Base-by-base conservation (phyloP, 192 early-diverging fungal species). In the Backusella macrospora region DNA sequence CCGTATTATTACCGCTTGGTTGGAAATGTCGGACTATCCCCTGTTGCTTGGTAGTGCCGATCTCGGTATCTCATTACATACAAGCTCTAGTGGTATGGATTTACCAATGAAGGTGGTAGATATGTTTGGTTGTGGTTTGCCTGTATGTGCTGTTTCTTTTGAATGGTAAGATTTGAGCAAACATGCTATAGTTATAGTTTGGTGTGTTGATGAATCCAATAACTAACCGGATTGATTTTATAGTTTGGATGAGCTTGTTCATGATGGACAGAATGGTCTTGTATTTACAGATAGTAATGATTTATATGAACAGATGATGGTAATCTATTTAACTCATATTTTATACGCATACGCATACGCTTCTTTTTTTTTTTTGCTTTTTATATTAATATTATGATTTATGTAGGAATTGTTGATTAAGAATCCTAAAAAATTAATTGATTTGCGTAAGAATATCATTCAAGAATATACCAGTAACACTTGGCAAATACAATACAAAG, bases 31-130 rank as follows among this genome's bases (percentile, higher is more conserved):
- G 67, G 91, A 98, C 78, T 99, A 99, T 74, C 93, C 96, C 46
- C 77, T 84, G 49, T 77, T 98, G 45, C 81, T 99, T n/a, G 93
- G 91, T 83, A 87, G 90, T 34, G 96, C 96, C 3, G 96, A 98
- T 84, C 83, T 99, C 62, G 97, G 97, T 43, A 82, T 99, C 14
- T 96, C 89, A 49, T 85, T 99, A 69, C 97, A 99, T 83, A 94
- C 90, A 26, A 95, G 93, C n/a, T 95, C 96, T 7, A 94, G 92
- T 40, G 97, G 97, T 5, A 86, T 99, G 64, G 97, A 99, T 77
- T 79, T 99, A 74, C 97, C 97, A 7, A 99, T 99, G 97, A 99
- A 99, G 82, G 88, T 98, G 6, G 95, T 98, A 8, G 97, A 99
- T 76, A 96, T 99, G 96, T 96, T 98, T 89, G 97, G 96, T 16